Base-by-base conservation (phyloP, 306 rosid genomes). In the Astragalus glycyphyllos region DNA sequence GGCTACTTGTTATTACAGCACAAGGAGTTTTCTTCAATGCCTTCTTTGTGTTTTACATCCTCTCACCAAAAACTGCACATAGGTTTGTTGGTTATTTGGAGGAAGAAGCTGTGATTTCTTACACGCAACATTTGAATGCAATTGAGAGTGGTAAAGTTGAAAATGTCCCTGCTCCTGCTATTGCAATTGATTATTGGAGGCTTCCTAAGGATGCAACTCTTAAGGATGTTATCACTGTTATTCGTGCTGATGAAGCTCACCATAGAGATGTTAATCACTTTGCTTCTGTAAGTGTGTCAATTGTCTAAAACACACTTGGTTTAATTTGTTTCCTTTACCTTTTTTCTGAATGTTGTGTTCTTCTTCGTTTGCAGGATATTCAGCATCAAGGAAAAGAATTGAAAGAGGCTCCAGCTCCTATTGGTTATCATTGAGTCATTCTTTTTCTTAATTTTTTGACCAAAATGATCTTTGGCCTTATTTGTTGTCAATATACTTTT, bases 191-290 rank as follows among this genome's bases (percentile, higher is more conserved):
- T 73, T 90, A 90, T 70, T 90, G 96, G 93, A 85, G 87, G 76
- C 82, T 90, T 23, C 93, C 93, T 0, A 84, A 85, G 46, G 89
- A 85, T 53, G 88, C 96, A 2, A 87, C 80, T 8, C 85, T 90
- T 9, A 85, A 82, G 54, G 96, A 90, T 77, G 96, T 87, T 53
- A 7, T 90, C 5, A 80, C 80, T 60, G 93, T 90, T 2, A 85
- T 90, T 63, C 96, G 96, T n/a, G 93, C 96, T 20, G 96, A 90
- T 79, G 96, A 87, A 71, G 89, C 88, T 85, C 96, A 87, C 65
- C 93, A 86, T 61, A 81, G 93, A 1, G 91, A 90, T 78, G 88
- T 90, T 41, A 90, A 90, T 69, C 96, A 90, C 84, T 87, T 87
- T 75, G 93, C 96, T 80, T 86, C 89, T 11, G 93, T 90, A 6